These are phyloP conservation scores for Syncephalis plumigaleata DNA, from an alignment of 371 early-diverging fungal species.

Conservation along the genomic window DNA sequence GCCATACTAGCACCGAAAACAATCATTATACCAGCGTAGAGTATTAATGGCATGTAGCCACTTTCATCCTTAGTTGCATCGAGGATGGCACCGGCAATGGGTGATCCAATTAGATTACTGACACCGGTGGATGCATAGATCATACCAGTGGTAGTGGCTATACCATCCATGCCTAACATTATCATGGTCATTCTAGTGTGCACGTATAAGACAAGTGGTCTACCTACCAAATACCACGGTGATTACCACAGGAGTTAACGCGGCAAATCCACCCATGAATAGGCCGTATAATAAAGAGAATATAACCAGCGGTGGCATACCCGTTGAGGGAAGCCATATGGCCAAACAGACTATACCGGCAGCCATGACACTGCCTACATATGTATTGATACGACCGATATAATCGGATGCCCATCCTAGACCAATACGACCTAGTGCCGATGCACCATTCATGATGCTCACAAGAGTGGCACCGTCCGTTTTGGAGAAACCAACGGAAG, in stretches of 20 bases:
- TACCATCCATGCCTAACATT: constrained; percentile 5
- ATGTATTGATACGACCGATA: constrained; percentile 35
- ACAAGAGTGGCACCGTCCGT: constrained; percentile 27
- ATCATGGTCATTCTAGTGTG: too few relatives aligned
- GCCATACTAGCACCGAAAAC: neutral
- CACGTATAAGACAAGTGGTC: neutral
- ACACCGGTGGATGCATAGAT: constrained; percentile 16
- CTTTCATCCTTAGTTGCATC: constrained; percentile 6
- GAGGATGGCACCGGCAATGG: constrained; percentile 23
- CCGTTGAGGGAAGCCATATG: constrained; percentile 36
- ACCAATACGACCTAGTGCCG: constrained; percentile 27
- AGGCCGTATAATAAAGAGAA: constrained; percentile 40
- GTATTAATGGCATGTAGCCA: neutral
- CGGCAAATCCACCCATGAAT: constrained; percentile 33
- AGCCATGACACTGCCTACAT: constrained; percentile 20
- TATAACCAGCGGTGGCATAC: constrained; percentile 19
- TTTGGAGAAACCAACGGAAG: constrained; percentile 14
- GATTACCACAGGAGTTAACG: constrained; percentile 21
- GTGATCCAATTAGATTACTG: constrained; percentile 17
- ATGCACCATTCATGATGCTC: constrained; percentile 29
- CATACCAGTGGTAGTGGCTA: constrained; percentile 17
- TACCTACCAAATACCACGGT: constrained; percentile 29
- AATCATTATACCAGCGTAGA: constrained; percentile 1
- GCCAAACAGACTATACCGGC: constrained; percentile 25
- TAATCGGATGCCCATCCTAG: constrained; percentile 27